Base-by-base conservation (phyloP, 1,139 yeast genomes). In the Blastobotrys illinoisensis region DNA sequence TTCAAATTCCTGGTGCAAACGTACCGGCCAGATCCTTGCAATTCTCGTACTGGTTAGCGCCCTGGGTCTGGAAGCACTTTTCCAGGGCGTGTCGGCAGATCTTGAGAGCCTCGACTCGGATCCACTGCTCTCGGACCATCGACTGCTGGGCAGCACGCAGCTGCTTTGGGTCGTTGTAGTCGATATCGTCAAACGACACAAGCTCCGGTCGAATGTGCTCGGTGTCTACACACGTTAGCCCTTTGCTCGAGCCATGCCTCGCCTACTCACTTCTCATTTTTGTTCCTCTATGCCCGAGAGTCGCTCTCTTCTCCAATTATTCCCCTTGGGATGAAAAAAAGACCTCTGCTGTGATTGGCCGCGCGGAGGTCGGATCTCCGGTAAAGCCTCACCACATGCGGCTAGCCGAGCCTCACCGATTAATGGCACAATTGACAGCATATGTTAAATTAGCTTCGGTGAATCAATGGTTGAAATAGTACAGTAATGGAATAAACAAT, bases 111-210 rank as follows among this genome's bases (percentile, higher is more conserved):
- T 82, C 80, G 58, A 82, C 78, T 67, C 88, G 82, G 63, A 88
- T 80, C 81, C 86, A 86, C 69, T 88, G 95, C 71, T 88, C 95
- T 70, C 90, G 82, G 56, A 86, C 66, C 80, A 86, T 77, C 47
- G 93, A 80, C 61, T 81, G 82, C 75, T 90, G 88, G 28, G 96
- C 96, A 52, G 79, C 76, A 55, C 82, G 81, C 51, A 88, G 80
- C 61, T 83, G 83, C 43, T 76, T 72, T 59, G 79, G 78, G 71
- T 87, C 83, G 64, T 79, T 79, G 71, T 88, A 88, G 73, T 86
- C 88, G 60, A 88, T 86, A 63, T 85, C 89, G 72, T 88, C 95
- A 67, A 88, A 88, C 45, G 95, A 87, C 59, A 86, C 93, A 65
- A 82, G 78, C 64, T 85, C 88, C 53, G 88, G 85, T 73, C 88